Base-by-base conservation (phyloP, 495 filamentous ascomycete species). In the Astrocystis sublimbata region DNA sequence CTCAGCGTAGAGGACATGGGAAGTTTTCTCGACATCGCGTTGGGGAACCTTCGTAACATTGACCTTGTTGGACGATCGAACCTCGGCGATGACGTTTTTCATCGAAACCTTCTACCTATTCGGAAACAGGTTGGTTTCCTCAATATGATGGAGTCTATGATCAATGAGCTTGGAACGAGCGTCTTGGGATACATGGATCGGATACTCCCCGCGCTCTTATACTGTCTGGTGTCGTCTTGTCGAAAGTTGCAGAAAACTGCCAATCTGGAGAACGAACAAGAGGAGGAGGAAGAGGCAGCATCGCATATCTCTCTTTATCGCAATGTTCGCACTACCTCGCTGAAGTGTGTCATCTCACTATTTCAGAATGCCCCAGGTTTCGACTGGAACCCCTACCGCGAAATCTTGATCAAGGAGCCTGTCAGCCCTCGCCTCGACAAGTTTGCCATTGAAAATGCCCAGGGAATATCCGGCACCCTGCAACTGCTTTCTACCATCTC, bases 101-200 rank as follows among this genome's bases (percentile, higher is more conserved):
- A 76, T 2, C 68, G 74, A 13, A 85, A 88, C 46, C 50, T 85
- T 1, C 68, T 91, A 3, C 85, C 81, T 23, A 76, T 80, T 15
- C 84, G 92, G 62, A 93, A 92, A 75, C 93, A 97, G 68, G 78
- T 92, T 55, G 94, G 94, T 72, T 78, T 97, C 64, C 71, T 96
- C 42, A 92, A 92, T 69, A 93, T 98, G 91, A 79, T 94, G 43
- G 88, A 92, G 54, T 87, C 92, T n/a, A 83, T 98, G 69, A 85
- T 97, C 62, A 87, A 88, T 24, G 90, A 92, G 31, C 81, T 97
- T 24, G 90, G 92, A 43, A 85, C 78, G 15, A 86, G 83, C 21
- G 82, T 96, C 58, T 60, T 73, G 5, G 78, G 85, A 1, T 91
- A 87, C 62, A 78, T 87, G 28, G 73, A 80, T 36, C 77, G 80